Conservation (phyloP, 495 filamentous ascomycete species). For the Neurospora sublineolata region DNA sequence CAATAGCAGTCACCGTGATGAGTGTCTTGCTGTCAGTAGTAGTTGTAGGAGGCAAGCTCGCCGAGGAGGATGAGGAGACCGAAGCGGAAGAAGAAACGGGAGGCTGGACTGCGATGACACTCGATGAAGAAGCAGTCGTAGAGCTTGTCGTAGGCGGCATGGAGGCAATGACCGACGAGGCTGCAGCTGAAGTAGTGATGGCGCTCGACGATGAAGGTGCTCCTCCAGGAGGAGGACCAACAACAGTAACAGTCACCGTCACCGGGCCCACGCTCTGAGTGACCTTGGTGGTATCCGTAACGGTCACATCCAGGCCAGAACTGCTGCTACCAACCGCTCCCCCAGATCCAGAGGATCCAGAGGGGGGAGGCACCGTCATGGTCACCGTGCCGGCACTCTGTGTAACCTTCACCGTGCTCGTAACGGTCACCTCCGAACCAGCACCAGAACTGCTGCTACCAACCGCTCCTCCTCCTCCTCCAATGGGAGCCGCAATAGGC, state of each 20-base stretch:
- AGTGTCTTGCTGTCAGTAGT: not conserved
- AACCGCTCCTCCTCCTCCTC: not conserved
- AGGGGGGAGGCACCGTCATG: conserved; percentile 6
- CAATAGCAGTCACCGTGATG: conserved; percentile 5
- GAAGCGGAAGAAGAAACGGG: not conserved
- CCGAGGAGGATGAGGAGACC: not conserved
- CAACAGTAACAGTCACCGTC: not conserved
- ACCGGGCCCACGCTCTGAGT: not conserved
- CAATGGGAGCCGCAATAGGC: not conserved
- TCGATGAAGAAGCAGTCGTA: not conserved
- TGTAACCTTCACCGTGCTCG: conserved; percentile 5
- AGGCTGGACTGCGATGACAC: not conserved
- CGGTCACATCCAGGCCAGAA: not conserved
- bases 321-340: not conserved
- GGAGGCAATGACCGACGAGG: not conserved
- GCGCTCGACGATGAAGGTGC: not conserved
- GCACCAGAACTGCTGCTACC: not conserved
- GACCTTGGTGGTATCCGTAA: not conserved
- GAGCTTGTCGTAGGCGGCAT: not conserved
- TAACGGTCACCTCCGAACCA: not conserved
- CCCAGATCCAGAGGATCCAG: not conserved
- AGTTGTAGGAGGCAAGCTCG: not conserved
- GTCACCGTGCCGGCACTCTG: conserved; percentile 3
- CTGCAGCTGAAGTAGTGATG: not conserved
- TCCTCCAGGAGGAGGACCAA: not conserved